These are phyloP conservation scores for Musa itinerans DNA, from an alignment of 176 grass and related monocot species.

Conservation along the genomic window DNA sequence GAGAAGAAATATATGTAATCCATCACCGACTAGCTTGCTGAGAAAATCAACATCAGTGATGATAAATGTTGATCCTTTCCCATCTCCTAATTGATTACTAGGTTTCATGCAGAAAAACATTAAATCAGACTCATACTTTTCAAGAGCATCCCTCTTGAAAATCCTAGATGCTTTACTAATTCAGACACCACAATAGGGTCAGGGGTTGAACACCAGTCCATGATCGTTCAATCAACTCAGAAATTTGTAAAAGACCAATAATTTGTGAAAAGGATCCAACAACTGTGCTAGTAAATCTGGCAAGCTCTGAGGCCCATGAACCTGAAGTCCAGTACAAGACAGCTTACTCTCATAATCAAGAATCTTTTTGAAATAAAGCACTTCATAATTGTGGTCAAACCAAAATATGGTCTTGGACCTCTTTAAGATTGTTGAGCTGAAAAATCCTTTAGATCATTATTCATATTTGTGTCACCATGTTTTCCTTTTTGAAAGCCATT, in stretches of 20 bases:
- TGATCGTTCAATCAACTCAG: constrained; percentile 24
- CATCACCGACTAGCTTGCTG: constrained; percentile 44
- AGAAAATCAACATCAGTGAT: constrained; percentile 50
- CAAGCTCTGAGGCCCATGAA: constrained; percentile 51
- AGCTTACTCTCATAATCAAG: background rate
- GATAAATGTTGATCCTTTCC: constrained; percentile 36
- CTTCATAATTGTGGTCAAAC: background rate
- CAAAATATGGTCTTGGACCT: constrained; percentile 29
- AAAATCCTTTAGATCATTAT: constrained; percentile 30
- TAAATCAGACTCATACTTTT: constrained; percentile 63
- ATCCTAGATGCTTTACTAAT: constrained; percentile 43
- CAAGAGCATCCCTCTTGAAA: constrained; percentile 42
- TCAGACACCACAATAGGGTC: constrained; percentile 24
- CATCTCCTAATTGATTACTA: constrained; percentile 35
- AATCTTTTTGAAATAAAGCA: background rate
- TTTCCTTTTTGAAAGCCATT: constrained; percentile 23
- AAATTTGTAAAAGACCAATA: constrained; percentile 36
- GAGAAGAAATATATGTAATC: constrained; percentile 37
- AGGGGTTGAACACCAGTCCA: background rate
- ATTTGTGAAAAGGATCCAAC: background rate
- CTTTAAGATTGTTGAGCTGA: constrained; percentile 49
- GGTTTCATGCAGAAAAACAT: constrained; percentile 51
- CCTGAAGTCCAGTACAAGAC: constrained; percentile 28
- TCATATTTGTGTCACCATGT: constrained; percentile 10
- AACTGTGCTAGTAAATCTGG: no score